Percentiles rank a stretch among this genome's conserved stretches.
phyloP scores from a whole-genome alignment of 495 filamentous ascomycete genomes.

The Xylaria longipes region DNA sequence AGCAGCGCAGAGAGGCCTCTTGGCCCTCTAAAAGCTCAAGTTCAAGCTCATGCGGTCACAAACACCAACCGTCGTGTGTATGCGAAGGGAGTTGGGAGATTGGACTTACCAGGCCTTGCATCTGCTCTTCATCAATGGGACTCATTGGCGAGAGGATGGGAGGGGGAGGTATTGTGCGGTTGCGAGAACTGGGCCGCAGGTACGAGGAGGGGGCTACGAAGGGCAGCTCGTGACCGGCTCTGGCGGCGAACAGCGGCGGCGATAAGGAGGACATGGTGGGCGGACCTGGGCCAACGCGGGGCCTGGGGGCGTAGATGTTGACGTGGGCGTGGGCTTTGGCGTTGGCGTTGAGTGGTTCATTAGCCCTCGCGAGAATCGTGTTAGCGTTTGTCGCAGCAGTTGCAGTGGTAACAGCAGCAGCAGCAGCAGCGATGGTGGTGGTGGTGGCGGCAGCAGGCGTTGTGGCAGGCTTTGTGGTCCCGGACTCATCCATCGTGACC shows the following conservation, averaged over 20 bases:
- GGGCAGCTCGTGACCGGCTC: slow-evolving; percentile 57
- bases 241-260: slow-evolving; percentile 6
- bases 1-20: neutral
- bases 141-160: slow-evolving; percentile 65
- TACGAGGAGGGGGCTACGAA: slow-evolving; percentile 86
- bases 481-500: slow-evolving; percentile 25
- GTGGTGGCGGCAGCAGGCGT: neutral
- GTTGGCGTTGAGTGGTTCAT: slow-evolving; percentile 11
- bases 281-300: slow-evolving; percentile 16
- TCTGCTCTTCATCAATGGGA: slow-evolving; percentile 87
- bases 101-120: slow-evolving; percentile 82
- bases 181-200: slow-evolving; percentile 69
- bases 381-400: slow-evolving; percentile 5
- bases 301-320: neutral
- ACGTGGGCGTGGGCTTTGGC: neutral
- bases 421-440: neutral
- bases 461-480: slow-evolving; percentile 19
- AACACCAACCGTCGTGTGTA: neutral
- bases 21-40: neutral
- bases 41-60: slow-evolving; percentile 5
- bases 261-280: slow-evolving; percentile 19
- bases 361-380: slow-evolving; percentile 8
- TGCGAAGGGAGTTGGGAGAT: slow-evolving; percentile 11
- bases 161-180: slow-evolving; percentile 49
- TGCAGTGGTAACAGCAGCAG: neutral